Evolutionary conservation across 2,329 filamentous ascomycete species (phyloP).

Genomic region (Akanthomyces uredinophilus): DNA sequence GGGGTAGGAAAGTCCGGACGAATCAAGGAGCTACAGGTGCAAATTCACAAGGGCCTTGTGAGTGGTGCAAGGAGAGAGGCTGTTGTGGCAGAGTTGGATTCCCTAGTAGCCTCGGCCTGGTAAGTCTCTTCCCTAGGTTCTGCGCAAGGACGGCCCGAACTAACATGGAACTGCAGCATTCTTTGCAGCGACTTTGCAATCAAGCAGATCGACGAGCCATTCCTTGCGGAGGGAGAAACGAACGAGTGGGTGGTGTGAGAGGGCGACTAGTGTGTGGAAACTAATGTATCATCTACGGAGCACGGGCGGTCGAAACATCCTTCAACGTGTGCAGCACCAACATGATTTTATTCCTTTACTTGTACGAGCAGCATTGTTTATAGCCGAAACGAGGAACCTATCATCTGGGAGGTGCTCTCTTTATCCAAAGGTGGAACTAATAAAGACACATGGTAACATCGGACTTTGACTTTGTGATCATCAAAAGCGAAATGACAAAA

Average conservation of each 20-base stretch:
- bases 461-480: slow-evolving; percentile 39
- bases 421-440: not conserved
- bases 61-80: slow-evolving; percentile 69
- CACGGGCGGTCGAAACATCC: not conserved
- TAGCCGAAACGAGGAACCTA: not conserved
- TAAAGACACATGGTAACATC: slow-evolving; percentile 33
- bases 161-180: slow-evolving; percentile 53
- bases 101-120: slow-evolving; percentile 86
- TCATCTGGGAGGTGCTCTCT: not conserved
- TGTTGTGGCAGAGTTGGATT: slow-evolving; percentile 83
- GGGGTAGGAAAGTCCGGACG: slow-evolving; percentile 70
- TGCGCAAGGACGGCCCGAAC: not conserved
- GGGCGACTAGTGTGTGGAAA: not conserved
- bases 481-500: slow-evolving; percentile 43
- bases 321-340: not conserved
- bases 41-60: slow-evolving; percentile 72
- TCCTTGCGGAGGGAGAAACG: slow-evolving; percentile 68
- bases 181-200: slow-evolving; percentile 94
- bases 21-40: slow-evolving; percentile 79
- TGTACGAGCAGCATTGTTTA: not conserved
- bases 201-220: slow-evolving; percentile 89
- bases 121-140: slow-evolving; percentile 36
- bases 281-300: not conserved
- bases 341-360: not conserved
- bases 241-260: slow-evolving; percentile 72